These are phyloP conservation scores for Colletotrichum spinosum DNA, from an alignment of 2,329 filamentous ascomycete species.

Conservation along the genomic window DNA sequence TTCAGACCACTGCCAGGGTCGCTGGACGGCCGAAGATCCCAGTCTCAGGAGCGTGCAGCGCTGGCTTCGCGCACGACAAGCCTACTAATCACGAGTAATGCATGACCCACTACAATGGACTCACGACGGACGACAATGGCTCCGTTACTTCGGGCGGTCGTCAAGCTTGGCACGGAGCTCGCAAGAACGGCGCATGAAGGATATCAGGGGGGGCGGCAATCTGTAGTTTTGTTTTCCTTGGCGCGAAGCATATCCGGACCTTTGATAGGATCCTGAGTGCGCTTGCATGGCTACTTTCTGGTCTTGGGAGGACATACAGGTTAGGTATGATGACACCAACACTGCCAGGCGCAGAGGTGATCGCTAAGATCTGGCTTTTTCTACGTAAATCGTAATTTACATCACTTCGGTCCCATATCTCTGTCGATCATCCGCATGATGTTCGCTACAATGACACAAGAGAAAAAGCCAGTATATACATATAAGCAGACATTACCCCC, in stretches of 20 bases:
- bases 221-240: background rate
- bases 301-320: slow-evolving; percentile 1
- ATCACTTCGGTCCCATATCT: no score
- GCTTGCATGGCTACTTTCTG: background rate
- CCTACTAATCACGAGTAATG: slow-evolving; percentile 1
- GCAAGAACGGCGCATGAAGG: slow-evolving; percentile 33
- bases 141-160: no score
- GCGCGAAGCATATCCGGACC: slow-evolving; percentile 4
- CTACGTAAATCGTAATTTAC: background rate
- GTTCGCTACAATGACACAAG: no score
- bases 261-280: slow-evolving; percentile 20
- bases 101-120: slow-evolving; percentile 10
- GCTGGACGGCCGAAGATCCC: slow-evolving; percentile 74
- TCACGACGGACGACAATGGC: no score
- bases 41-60: slow-evolving; percentile 67
- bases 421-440: no score
- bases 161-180: slow-evolving; percentile 3
- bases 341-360: slow-evolving; percentile 29
- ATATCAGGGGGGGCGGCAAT: slow-evolving; percentile 19
- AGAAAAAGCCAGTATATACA: no score
- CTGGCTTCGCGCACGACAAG: slow-evolving; percentile 64
- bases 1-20: slow-evolving; percentile 65
- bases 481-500: no score
- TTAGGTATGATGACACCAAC: background rate
- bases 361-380: slow-evolving; percentile 9